These are phyloP conservation scores for Thielaviopsis ethacetica DNA, from an alignment of 2,329 filamentous ascomycete genomes.

Conservation along the genomic window DNA sequence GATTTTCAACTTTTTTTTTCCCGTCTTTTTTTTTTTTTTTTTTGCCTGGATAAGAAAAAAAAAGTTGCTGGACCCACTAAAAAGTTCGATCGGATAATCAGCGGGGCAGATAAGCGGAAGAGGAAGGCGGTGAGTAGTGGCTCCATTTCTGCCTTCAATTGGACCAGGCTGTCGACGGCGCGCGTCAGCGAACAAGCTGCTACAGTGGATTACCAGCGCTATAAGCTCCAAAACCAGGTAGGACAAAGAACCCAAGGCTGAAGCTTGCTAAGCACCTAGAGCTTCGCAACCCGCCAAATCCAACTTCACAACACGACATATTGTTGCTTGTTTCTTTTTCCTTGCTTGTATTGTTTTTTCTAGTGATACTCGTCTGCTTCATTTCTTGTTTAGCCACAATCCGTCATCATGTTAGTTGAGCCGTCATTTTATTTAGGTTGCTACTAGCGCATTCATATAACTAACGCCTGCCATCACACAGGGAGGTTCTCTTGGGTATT, in stretches of 20 bases:
- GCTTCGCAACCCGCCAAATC: not conserved
- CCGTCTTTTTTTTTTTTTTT: slow-evolving; percentile 11
- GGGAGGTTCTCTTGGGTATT: slow-evolving; percentile 96
- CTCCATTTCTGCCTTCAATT: slow-evolving; percentile 15
- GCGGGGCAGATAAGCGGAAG: slow-evolving; percentile 11
- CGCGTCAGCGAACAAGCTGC: slow-evolving; percentile 7
- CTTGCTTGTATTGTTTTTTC: slow-evolving; percentile 2
- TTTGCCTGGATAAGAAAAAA: slow-evolving; percentile 10
- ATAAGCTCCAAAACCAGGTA: slow-evolving; percentile 9
- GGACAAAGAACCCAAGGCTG: slow-evolving; percentile 9
- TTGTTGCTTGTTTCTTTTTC: not conserved
- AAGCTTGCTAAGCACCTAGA: not conserved
- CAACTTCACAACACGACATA: not conserved
- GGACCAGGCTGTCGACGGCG: slow-evolving; percentile 11
- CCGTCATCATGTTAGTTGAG: slow-evolving; percentile 3
- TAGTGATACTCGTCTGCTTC: not conserved
- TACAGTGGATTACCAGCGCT: slow-evolving; percentile 9
- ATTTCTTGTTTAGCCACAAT: not conserved
- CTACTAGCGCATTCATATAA: not conserved
- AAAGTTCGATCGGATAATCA: slow-evolving; percentile 11
- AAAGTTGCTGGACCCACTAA: slow-evolving; percentile 11
- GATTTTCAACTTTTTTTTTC: slow-evolving; percentile 9
- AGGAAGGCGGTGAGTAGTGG: slow-evolving; percentile 19
- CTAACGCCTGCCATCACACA: slow-evolving; percentile 22
- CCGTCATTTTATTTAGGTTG: not conserved